Conservation (phyloP, 2,329 filamentous ascomycete species). For the Camillea tinctor region DNA sequence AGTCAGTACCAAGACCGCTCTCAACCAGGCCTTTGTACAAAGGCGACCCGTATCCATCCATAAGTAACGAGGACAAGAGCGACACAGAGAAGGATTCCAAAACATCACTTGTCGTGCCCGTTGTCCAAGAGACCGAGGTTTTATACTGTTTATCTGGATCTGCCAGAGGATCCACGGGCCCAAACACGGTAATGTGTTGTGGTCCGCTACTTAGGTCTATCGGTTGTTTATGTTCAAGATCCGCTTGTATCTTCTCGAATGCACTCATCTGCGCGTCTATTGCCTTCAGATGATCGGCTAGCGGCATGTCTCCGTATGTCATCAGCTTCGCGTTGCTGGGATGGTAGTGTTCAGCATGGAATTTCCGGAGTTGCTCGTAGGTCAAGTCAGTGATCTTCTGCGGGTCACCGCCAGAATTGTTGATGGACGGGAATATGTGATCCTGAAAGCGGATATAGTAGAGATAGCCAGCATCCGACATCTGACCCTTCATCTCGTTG, state of each 20-base stretch:
- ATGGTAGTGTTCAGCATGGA: slow-evolving; percentile 92
- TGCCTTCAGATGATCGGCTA: slow-evolving; percentile 76
- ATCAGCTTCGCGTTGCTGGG: slow-evolving; percentile 96
- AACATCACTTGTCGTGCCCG: slow-evolving; percentile 77
- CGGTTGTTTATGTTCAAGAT: slow-evolving; percentile 73
- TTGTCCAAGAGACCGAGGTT: slow-evolving; percentile 90
- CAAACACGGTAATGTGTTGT: slow-evolving; percentile 67
- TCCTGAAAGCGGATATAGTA: slow-evolving; percentile 96
- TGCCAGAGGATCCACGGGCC: slow-evolving; percentile 83
- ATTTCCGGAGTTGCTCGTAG: slow-evolving; percentile 82
- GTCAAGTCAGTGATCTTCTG: slow-evolving; percentile 95
- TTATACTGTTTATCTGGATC: slow-evolving; percentile 87
- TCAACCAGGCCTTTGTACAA: slow-evolving; percentile 88
- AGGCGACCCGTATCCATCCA: slow-evolving; percentile 94
- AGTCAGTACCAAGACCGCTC: slow-evolving; percentile 85
- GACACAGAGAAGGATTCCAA: slow-evolving; percentile 86
- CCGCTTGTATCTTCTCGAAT: slow-evolving; percentile 69
- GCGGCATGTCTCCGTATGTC: slow-evolving; percentile 90
- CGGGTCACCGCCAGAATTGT: slow-evolving; percentile 96
- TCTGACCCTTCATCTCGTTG: slow-evolving; percentile 99
- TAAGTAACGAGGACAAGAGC: slow-evolving; percentile 77
- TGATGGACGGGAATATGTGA: slow-evolving; percentile 87
- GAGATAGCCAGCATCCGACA: slow-evolving; percentile 94
- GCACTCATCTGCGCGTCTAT: slow-evolving; percentile 70
- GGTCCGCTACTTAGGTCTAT: slow-evolving; percentile 68